phyloP scores from a whole-genome alignment of 73 alveolate genomes.

The Breviolum minutum region DNA sequence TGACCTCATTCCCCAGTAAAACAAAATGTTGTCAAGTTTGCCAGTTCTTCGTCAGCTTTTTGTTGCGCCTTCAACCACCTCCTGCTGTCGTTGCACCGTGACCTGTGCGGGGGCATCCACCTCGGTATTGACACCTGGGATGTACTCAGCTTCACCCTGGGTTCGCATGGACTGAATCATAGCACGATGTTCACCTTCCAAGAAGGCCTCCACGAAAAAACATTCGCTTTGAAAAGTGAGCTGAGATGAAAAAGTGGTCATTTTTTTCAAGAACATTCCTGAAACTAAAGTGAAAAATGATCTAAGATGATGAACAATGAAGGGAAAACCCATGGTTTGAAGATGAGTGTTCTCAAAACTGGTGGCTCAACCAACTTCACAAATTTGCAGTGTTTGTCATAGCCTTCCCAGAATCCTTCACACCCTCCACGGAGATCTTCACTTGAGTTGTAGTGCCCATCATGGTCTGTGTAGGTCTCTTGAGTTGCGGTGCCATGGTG shows the following conservation, averaged over 20 bases:
- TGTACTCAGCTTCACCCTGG: conserved; percentile 52
- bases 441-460: conserved; percentile 42
- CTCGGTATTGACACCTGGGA: conserved; percentile 15
- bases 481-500: conserved; percentile 19
- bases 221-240: no score
- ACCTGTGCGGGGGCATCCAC: conserved; percentile 31
- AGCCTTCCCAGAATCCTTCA: conserved; percentile 23
- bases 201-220: background rate
- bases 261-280: background rate
- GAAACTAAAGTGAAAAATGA: no score
- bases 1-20: no score
- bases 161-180: conserved; percentile 18
- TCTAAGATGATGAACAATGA: no score
- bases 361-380: no score
- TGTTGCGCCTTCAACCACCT: background rate
- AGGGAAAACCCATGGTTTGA: no score
- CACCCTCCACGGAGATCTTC: conserved; percentile 18
- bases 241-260: no score
- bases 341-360: no score
- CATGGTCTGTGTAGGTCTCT: background rate
- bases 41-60: background rate
- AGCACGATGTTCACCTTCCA: conserved; percentile 1
- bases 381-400: no score
- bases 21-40: background rate
- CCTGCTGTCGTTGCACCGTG: conserved; percentile 38